Base-by-base conservation (phyloP, 352 stramenopile species). In the Blastocystis sp. region DNA sequence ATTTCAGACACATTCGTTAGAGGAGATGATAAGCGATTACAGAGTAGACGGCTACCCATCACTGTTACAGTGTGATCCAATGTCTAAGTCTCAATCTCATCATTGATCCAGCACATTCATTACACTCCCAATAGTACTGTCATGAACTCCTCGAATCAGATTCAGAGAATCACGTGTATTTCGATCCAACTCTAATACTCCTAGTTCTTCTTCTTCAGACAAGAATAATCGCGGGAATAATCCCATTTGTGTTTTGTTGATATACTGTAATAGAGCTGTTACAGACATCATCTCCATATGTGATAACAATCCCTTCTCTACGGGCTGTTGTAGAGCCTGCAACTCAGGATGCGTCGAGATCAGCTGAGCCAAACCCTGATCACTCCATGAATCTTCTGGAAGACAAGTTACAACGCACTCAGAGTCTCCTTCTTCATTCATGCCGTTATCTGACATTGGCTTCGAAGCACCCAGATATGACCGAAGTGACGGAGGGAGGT, bases 81-180 rank as follows among this genome's bases (percentile, higher is more conserved):
- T 4, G 75, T 86, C 75, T 86, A 39, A 0, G 1, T 24, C 14
- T 21, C 21, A 69, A 12, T 6, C 11, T 21, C 1, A 14, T 0
- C 4, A 6, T 7, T 3, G 27, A 0, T 21, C 0, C 32, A 11
- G 14, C 59, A 86, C 75, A 69, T 86, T 21, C 1, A 86, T 29
- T n/a, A 86, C 57, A 37, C 75, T 86, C 0, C 75, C 75, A 7
- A 52, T 19, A 7, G 39, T 14, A 29, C 14, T 69, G 21, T 86
- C 54, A 27, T 77, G 75, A 21, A 21, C 32, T 65, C 57, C 61
- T 19, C 61, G 27, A n/a, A 51, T 75, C 21, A 86, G 57, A 69
- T 86, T 75, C 21, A 86, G 46, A 1, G 75, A 86, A 32, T 86
- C 75, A 19, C 75, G 61, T 21, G 75, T 75, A 51, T 77, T 75